Evolutionary conservation across 352 stramenopile species (phyloP), one percentile per base, ranked within the genome.

Genomic region (Globisporangium spinosum): DNA sequence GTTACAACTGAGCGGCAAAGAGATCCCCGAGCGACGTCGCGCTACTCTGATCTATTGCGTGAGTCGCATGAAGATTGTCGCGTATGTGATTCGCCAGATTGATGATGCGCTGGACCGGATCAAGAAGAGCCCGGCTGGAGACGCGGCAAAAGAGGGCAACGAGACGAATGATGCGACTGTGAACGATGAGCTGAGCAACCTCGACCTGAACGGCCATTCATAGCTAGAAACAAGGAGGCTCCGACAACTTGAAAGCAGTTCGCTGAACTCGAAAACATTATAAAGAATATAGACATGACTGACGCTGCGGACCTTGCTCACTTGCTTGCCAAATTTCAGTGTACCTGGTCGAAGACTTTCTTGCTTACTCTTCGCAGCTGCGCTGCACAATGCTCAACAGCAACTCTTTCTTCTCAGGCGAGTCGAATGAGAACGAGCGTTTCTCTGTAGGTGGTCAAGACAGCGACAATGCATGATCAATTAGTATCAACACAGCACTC

Each of bases 361-460:
- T 64, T 15, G 3, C 15, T n/a, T 47, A 57, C 23, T 57, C 57
- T 72, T 47, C 74, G 68, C 71, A 89, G 49, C 78, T 90, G 32
- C 70, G 62, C 8, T 74, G 79, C 61, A 91, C 62, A 43, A 81
- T 77, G 3, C 74, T 45, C 51, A 91, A 47, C 13, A 91, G 66
- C 23, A 60, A 58, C 29, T 90, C 71, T 70, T 85, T 89, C 62
- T 77, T 81, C 25, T 85, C 80, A 23, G 76, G 47, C 17, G 77
- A 74, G 3, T 90, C 77, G 40, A 93, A 79, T 0, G 69, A 85
- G 64, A 93, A 91, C 17, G 86, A 75, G 25, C 85, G 83, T 62
- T 85, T 89, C 70, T 93, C 85, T 93, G 40, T 25, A 34, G 22
- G 13, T 25, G 23, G 6, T 56, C 15, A 40, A 20, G 29, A 53